Conservation (phyloP, 2,329 filamentous ascomycete species). For the Annulohypoxylon truncatum region DNA sequence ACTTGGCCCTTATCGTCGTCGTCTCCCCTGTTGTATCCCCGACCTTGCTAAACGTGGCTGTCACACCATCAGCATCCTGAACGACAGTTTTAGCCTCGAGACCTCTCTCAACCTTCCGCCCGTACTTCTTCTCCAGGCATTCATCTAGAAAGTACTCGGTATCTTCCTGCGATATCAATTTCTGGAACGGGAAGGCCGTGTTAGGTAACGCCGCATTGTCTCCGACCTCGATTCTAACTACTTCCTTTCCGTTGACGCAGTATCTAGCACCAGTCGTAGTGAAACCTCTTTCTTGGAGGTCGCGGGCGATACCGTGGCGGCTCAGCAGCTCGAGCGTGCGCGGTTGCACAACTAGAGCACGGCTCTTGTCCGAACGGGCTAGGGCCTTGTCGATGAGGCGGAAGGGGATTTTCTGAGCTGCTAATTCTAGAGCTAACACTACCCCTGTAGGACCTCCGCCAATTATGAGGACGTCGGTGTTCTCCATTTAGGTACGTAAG, state of each 20-base stretch:
- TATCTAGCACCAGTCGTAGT: not conserved
- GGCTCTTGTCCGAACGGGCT: conserved; percentile 6
- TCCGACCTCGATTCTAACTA: not conserved
- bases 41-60: not conserved
- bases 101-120: not conserved
- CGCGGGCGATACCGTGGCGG: conserved; percentile 3
- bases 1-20: conserved; percentile 1
- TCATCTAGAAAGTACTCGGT: conserved; percentile 7
- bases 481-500: not conserved
- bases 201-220: not conserved
- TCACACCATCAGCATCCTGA: conserved; percentile 3
- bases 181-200: conserved; percentile 3
- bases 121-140: conserved; percentile 3
- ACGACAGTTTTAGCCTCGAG: not conserved
- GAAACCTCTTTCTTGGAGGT: not conserved
- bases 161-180: conserved; percentile 8
- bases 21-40: not conserved
- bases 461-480: conserved; percentile 2
- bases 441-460: conserved; percentile 4
- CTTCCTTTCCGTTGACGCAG: conserved; percentile 6
- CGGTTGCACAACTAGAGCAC: not conserved
- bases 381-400: conserved; percentile 1
- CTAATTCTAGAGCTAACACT: conserved; percentile 1
- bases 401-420: conserved; percentile 3
- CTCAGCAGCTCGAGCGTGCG: not conserved